These are phyloP conservation scores for Podospora australis DNA, from an alignment of 495 filamentous ascomycete species.

Conservation along the genomic window DNA sequence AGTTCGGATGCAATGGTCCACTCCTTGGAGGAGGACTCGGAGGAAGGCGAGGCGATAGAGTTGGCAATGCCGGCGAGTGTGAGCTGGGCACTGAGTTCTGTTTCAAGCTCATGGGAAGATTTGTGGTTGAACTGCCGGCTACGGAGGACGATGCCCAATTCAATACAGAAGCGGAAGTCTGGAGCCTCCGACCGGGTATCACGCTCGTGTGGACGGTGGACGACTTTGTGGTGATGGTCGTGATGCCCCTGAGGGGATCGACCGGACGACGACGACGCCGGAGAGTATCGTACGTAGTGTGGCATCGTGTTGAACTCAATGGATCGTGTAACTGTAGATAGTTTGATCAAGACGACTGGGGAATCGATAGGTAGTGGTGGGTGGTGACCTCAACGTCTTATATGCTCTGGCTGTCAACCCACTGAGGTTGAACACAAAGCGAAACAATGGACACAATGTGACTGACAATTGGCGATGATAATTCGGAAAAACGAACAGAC, in stretches of 20 bases:
- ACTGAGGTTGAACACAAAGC: neutral
- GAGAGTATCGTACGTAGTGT: neutral
- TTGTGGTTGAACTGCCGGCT: constrained; percentile 22
- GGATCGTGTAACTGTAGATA: neutral
- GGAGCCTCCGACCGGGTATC: neutral
- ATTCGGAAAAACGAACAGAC: too few relatives aligned
- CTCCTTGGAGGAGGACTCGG: constrained; percentile 2
- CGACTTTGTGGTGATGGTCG: neutral
- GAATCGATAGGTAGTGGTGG: too few relatives aligned
- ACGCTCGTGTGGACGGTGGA: neutral
- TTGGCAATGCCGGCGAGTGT: constrained; percentile 11
- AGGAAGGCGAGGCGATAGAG: constrained; percentile 7
- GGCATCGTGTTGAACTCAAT: neutral
- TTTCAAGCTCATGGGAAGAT: constrained; percentile 7
- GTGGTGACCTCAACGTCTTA: too few relatives aligned
- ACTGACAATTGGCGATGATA: neutral
- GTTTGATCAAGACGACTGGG: neutral
- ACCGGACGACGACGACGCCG: neutral
- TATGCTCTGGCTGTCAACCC: too few relatives aligned
- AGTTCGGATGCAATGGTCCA: constrained; percentile 22
- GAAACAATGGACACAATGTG: neutral
- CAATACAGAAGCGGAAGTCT: constrained; percentile 26
- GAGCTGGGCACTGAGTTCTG: constrained; percentile 20
- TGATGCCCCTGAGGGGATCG: neutral
- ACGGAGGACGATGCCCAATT: constrained; percentile 22